Evolutionary conservation across 768 basidiomycete genomes (phyloP), one percentile per base, ranked within the genome.

Genomic region (Rhodotorula sphaerocarpa): DNA sequence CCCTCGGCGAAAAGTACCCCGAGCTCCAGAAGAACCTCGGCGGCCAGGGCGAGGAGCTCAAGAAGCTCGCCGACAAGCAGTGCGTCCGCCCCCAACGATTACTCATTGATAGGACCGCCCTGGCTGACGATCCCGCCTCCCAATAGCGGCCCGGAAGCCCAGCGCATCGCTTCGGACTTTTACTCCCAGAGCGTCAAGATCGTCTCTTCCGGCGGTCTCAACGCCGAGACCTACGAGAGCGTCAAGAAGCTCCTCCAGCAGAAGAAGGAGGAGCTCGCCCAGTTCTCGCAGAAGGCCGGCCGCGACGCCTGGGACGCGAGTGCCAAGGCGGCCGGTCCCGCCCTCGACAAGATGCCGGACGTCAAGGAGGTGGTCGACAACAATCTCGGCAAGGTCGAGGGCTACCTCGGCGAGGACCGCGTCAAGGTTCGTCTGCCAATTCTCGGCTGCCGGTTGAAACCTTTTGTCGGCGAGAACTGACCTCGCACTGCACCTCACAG

Each of bases 401-500:
- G 66, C 5, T 59, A 62, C 25, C 65, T 72, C n/a, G 71, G 71
- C 21, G 65, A 71, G 60, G 71, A 72, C 55, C 57, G 68, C 20
- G 61, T 70, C 41, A 68, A 71, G 65, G 67, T 67, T 50, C 34
- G 63, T 31, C 12, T 15, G 10, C 3, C 2, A 5, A 41, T 33
- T 54, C 28, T 18, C 27, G 16, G 33, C 27, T 27, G 5, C 10
- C 11, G 20, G 2, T 16, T 16, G 2, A 33, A 47, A 2, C 36
- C 21, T 2, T 23, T 4, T n/a, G n/a, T n/a, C n/a, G n/a, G n/a
- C n/a, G n/a, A n/a, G n/a, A n/a, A n/a, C n/a, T 1, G 9, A 14
- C 21, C 6, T n/a, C n/a, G n/a, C n/a, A n/a, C n/a, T n/a, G n/a
- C n/a, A n/a, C n/a, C n/a, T 3, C 30, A 15, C 55, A 67, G 66